Evolutionary conservation across 2,329 filamentous ascomycete species (phyloP), one percentile per base, ranked within the genome.

Genomic region (Colletotrichum tanaceti): DNA sequence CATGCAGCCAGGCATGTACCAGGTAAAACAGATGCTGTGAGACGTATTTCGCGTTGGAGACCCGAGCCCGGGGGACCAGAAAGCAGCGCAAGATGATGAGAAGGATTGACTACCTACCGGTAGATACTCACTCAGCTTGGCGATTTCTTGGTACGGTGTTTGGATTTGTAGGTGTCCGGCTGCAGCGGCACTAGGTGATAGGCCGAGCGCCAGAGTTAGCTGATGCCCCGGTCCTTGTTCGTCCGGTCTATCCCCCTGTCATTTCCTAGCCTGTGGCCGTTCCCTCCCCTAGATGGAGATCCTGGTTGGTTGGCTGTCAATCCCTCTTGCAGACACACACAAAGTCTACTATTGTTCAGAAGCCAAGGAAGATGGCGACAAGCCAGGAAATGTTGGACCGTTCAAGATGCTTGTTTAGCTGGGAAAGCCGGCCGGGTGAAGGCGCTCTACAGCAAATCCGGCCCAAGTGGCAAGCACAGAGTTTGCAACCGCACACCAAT

Each of bases 361-460:
- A 22, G 65, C 47, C 52, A 24, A 24, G 49, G 46, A 57, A 38
- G 38, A 55, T 67, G 67, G 67, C 63, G 60, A 63, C 14, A 41
- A 46, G 46, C 44, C 58, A 46, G 68, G 32, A 71, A 65, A 65
- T 64, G 68, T 38, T 58, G 60, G 63, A 44, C 70, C 70, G 68
- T 49, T 68, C 63, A 67, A 46, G 38, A 41, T 24, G 54, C 55
- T n/a, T 16, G 57, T 60, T 63, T 57, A 60, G 49, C 57, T 14
- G 38, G 32, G 32, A 41, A 58, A 46, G 54, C 39, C 53, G 46
- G 63, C 49, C 64, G 64, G 53, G 49, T 58, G 67, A 61, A 70
- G 57, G 53, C 58, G 57, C 38, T 63, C n/a, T n/a, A n/a, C 28
- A 52, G 54, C 18, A 53, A 49, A 32, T 52, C 39, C 13, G 16